These are phyloP conservation scores for Diophrys appendiculata DNA, from an alignment of 73 alveolate species.

Conservation along the genomic window DNA sequence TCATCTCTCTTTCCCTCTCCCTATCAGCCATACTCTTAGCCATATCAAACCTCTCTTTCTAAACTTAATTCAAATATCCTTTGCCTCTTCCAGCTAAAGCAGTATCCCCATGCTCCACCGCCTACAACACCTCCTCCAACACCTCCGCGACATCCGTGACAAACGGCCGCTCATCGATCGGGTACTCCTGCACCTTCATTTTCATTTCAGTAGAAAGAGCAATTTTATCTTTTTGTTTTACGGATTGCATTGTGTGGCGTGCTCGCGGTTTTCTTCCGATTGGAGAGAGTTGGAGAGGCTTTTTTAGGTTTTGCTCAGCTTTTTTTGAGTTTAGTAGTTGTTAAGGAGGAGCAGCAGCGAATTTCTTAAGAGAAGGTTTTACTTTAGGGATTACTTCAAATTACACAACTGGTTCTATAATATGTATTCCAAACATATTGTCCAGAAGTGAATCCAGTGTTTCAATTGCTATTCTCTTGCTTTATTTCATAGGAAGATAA, in stretches of 20 bases:
- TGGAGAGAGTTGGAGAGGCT: constrained; percentile 1
- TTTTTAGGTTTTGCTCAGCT: constrained; percentile 6
- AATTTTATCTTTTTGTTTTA: constrained; percentile 9
- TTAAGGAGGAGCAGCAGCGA: constrained; percentile 5
- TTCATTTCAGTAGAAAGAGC: constrained; percentile 9
- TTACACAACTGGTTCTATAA: constrained; percentile 47
- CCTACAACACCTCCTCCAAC: constrained; percentile 50
- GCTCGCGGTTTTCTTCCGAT: constrained; percentile 22
- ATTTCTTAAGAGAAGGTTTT: constrained; percentile 52
- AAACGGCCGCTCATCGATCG: constrained; percentile 24
- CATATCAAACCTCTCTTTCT: constrained; percentile 14
- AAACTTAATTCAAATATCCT: neutral
- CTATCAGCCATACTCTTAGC: constrained; percentile 22
- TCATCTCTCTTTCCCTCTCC: constrained; percentile 18
- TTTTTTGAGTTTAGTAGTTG: neutral
- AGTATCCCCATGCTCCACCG: constrained; percentile 25
- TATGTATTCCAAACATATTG: constrained; percentile 47
- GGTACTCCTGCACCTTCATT: constrained; percentile 18
- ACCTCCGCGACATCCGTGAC: constrained; percentile 59
- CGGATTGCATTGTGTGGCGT: neutral
- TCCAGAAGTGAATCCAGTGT: constrained; percentile 28
- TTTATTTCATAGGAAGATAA: constrained; percentile 30
- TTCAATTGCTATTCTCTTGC: constrained; percentile 42
- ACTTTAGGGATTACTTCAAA: constrained; percentile 40
- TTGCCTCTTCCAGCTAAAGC: constrained; percentile 5